These are phyloP conservation scores for Tuber calosporum DNA, from an alignment of 495 filamentous ascomycete species.

Conservation along the genomic window DNA sequence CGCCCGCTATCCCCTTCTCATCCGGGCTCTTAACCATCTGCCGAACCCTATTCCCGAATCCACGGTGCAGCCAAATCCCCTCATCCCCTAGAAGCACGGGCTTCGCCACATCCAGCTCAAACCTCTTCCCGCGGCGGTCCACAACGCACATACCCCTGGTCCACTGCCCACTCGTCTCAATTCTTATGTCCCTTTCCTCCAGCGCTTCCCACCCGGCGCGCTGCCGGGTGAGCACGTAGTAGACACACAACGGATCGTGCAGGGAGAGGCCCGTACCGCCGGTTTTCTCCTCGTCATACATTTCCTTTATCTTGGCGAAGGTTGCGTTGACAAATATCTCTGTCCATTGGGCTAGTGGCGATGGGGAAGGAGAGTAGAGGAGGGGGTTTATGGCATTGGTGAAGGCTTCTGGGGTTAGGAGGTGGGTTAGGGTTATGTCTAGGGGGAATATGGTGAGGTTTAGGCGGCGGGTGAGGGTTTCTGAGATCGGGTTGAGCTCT, in stretches of 20 bases:
- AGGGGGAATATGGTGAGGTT: conserved; percentile 77
- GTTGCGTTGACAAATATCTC: conserved; percentile 67
- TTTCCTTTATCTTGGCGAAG: conserved; percentile 62
- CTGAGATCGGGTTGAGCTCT: conserved; percentile 59
- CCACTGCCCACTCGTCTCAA: conserved; percentile 90
- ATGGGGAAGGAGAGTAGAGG: conserved; percentile 48
- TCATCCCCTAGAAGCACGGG: conserved; percentile 53
- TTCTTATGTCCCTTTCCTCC: conserved; percentile 62
- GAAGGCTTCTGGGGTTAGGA: conserved; percentile 57
- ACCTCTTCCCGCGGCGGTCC: conserved; percentile 61
- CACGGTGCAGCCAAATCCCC: conserved; percentile 54
- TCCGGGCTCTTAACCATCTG: conserved; percentile 48
- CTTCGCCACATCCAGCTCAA: conserved; percentile 50
- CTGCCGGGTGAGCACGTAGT: conserved; percentile 65
- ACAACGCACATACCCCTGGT: conserved; percentile 83
- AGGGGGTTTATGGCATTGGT: conserved; percentile 48
- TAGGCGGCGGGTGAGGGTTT: conserved; percentile 54
- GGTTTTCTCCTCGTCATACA: conserved; percentile 53
- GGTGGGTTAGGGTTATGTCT: conserved; percentile 76
- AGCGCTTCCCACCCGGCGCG: conserved; percentile 42
- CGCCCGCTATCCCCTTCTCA: conserved; percentile 39
- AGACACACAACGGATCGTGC: conserved; percentile 84
- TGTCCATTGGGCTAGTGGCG: conserved; percentile 78
- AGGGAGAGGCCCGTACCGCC: conserved; percentile 57
- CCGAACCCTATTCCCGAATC: conserved; percentile 56